Percentiles rank a stretch among this genome's conserved stretches.
These are phyloP conservation scores for Leccinum pellstonianum DNA, from an alignment of 768 basidiomycete species.

Conservation along the genomic window DNA sequence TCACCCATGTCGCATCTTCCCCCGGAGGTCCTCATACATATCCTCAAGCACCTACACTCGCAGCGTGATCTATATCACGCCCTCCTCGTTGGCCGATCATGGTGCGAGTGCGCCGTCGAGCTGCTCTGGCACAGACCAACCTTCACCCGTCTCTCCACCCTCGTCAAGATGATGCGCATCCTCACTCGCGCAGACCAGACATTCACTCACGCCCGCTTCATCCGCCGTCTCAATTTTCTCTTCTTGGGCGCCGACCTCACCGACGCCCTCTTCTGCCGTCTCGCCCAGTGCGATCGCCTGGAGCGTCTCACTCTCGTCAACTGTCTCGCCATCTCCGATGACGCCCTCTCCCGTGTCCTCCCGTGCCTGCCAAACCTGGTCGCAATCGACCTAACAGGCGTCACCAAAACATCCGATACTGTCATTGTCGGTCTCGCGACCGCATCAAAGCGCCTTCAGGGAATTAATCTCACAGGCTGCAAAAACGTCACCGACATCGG, in stretches of 20 bases:
- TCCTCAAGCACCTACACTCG: conserved; percentile 79
- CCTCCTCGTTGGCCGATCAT: conserved; percentile 81
- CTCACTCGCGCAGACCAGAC: conserved; percentile 64
- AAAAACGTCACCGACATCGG: conserved; percentile 75
- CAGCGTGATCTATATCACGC: conserved; percentile 71
- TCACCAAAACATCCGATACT: conserved; percentile 64
- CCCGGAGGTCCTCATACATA: conserved; percentile 89
- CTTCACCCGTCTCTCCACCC: conserved; percentile 64
- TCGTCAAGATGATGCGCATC: conserved; percentile 76
- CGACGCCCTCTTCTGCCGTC: conserved; percentile 70
- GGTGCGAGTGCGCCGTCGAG: conserved; percentile 96
- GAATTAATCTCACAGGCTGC: conserved; percentile 88
- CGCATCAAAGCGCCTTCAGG: conserved; percentile 76
- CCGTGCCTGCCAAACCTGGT: conserved; percentile 73
- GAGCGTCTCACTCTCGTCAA: conserved; percentile 89
- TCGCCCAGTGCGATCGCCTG: conserved; percentile 73
- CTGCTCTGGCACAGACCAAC: conserved; percentile 91
- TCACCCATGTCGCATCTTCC: conserved; percentile 72
- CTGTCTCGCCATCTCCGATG: conserved; percentile 66
- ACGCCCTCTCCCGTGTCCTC: conserved; percentile 62
- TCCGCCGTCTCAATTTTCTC: conserved; percentile 89
- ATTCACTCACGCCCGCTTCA: conserved; percentile 84
- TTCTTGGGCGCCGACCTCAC: conserved; percentile 65
- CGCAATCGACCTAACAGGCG: conserved; percentile 81
- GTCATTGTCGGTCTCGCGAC: conserved; percentile 71